Conservation (phyloP, 2,329 filamentous ascomycete species). For the Fusarium pseudocircinatum region DNA sequence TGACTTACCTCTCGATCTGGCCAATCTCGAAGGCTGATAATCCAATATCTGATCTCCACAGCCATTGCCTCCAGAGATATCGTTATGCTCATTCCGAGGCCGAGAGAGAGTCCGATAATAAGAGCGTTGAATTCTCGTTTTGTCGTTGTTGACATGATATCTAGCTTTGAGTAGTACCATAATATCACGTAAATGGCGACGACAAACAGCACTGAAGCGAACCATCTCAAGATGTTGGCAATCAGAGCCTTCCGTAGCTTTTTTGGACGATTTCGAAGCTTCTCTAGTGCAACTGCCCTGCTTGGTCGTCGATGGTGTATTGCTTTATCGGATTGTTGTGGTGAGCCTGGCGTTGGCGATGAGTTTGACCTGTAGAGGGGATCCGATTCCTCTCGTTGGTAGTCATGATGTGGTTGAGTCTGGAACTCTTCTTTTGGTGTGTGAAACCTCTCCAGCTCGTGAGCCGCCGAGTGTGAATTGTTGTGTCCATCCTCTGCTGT, state of each 20-base stretch:
- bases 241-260: slow-evolving; percentile 10
- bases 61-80: slow-evolving; percentile 56
- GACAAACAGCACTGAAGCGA: slow-evolving; percentile 23
- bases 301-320: background rate
- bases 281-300: background rate
- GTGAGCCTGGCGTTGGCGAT: background rate
- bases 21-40: slow-evolving; percentile 51
- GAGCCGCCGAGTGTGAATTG: background rate
- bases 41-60: slow-evolving; percentile 57
- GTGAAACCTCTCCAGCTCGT: slow-evolving; percentile 14
- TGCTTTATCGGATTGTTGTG: background rate
- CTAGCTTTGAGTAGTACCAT: slow-evolving; percentile 17
- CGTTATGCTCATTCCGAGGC: slow-evolving; percentile 50
- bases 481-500: background rate
- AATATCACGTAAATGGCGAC: slow-evolving; percentile 33
- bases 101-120: slow-evolving; percentile 54
- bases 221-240: slow-evolving; percentile 30
- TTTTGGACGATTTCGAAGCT: slow-evolving; percentile 17
- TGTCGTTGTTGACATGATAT: slow-evolving; percentile 32
- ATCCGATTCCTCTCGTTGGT: slow-evolving; percentile 15
- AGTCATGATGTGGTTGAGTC: background rate
- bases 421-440: background rate
- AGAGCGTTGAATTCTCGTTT: slow-evolving; percentile 56
- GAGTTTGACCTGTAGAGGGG: slow-evolving; percentile 2
- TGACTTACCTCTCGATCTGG: slow-evolving; percentile 51